Percentiles rank a stretch among this genome's conserved stretches.
phyloP scores from a whole-genome alignment of 2,329 filamentous ascomycete species.

The Penicillium sp. region DNA sequence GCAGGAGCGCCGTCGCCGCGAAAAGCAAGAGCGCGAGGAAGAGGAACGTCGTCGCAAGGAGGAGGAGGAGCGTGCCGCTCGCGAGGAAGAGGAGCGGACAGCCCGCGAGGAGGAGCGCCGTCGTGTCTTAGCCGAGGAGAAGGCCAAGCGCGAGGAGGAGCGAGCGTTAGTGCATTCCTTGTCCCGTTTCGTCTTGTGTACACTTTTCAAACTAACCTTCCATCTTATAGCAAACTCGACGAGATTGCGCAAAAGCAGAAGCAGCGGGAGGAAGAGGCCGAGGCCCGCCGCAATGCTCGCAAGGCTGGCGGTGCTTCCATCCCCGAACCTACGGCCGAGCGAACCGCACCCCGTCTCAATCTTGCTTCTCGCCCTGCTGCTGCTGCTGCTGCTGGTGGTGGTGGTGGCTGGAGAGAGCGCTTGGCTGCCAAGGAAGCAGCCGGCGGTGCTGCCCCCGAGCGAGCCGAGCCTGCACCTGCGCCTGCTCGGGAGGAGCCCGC shows the following conservation, averaged over 20 bases:
- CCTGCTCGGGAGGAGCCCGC: conserved; percentile 35
- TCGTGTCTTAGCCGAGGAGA: conserved; percentile 72
- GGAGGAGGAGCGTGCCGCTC: conserved; percentile 78
- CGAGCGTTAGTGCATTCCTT: conserved; percentile 52
- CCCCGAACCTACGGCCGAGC: conserved; percentile 29
- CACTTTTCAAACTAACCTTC: conserved; percentile 35
- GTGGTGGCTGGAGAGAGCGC: conserved; percentile 61
- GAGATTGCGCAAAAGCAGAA: conserved; percentile 68
- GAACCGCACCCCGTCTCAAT: conserved; percentile 57
- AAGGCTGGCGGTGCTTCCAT: conserved; percentile 56
- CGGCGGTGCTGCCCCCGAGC: conserved; percentile 23
- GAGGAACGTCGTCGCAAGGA: conserved; percentile 76
- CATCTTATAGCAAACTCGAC: conserved; percentile 58
- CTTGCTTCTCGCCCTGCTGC: conserved; percentile 54
- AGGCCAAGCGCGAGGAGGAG: conserved; percentile 60
- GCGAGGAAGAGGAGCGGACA: conserved; percentile 84
- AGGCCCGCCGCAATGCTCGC: conserved; percentile 70
- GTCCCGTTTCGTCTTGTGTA: neutral
- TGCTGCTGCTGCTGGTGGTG: conserved; percentile 29
- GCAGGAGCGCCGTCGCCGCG: conserved; percentile 76
- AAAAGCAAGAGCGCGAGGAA: conserved; percentile 83
- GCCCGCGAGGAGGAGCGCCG: conserved; percentile 78
- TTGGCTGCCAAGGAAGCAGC: conserved; percentile 53
- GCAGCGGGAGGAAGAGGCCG: conserved; percentile 84
- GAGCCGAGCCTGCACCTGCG: conserved; percentile 17